Evolutionary conservation across 768 basidiomycete species (phyloP).

Genomic region (Suillus fuscotomentosus): DNA sequence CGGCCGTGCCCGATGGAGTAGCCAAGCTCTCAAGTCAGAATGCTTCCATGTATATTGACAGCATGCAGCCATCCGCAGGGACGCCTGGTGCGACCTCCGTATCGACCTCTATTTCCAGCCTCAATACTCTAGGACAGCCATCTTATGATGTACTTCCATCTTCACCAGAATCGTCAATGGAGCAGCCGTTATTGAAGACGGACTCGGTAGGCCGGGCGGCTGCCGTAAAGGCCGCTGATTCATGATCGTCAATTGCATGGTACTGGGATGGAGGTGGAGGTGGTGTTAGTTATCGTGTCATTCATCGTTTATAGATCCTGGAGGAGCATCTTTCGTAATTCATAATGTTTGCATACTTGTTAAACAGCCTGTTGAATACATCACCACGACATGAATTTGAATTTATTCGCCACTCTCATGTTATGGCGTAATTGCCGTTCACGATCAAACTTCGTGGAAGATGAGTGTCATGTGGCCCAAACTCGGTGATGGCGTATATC

Average conservation of each 20-base stretch:
- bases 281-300: neutral
- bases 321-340: constrained; percentile 1
- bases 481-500: neutral
- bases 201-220: neutral
- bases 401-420: neutral
- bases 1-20: neutral
- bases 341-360: constrained; percentile 4
- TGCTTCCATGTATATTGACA: neutral
- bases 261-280: neutral
- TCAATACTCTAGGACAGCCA: constrained; percentile 19
- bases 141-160: constrained; percentile 45
- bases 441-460: neutral
- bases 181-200: constrained; percentile 12
- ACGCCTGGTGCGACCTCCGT: constrained; percentile 23
- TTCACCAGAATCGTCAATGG: constrained; percentile 38
- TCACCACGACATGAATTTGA: neutral
- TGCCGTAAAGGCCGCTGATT: neutral
- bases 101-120: constrained; percentile 27
- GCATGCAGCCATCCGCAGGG: constrained; percentile 7
- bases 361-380: constrained; percentile 1
- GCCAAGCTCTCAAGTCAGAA: constrained; percentile 2
- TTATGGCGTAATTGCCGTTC: neutral
- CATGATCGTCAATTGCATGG: neutral
- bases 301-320: constrained; percentile 4
- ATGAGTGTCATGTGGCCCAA: neutral